These are phyloP conservation scores for Leishmania braziliensis DNA, from an alignment of 208 protist genomes.

Conservation along the genomic window DNA sequence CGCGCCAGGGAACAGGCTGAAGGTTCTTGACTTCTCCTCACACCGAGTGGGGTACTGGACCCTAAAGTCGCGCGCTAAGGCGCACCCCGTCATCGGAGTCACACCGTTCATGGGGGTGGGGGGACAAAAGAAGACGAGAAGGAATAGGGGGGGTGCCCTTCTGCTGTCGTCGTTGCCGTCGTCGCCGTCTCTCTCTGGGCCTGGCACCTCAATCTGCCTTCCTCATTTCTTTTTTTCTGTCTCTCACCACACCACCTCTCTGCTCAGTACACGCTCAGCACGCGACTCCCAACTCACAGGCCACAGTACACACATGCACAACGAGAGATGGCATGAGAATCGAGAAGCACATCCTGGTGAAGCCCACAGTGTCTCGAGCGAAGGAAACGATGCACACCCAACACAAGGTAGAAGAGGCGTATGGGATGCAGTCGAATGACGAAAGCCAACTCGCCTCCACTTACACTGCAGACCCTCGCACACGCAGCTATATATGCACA, in stretches of 20 bases:
- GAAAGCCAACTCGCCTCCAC: not conserved
- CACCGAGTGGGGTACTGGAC: not conserved
- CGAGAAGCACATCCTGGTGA: not conserved
- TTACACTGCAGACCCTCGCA: not conserved
- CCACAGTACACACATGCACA: not conserved
- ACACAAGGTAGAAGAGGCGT: not conserved
- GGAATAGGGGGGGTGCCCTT: not conserved
- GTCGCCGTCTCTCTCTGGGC: not conserved
- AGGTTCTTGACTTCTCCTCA: not conserved
- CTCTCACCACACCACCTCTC: not conserved
- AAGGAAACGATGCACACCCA: not conserved
- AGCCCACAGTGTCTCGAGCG: not conserved
- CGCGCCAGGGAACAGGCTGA: not conserved
- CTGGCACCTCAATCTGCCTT: not conserved
- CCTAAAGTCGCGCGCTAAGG: not conserved
- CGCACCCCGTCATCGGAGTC: not conserved
- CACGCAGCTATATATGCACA: not conserved
- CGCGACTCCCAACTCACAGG: not conserved
- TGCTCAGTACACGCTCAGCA: not conserved
- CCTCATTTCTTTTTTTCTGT: not conserved
- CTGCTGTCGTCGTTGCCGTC: too few relatives aligned
- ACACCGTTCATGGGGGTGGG: not conserved
- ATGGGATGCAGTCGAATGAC: not conserved
- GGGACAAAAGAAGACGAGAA: not conserved
- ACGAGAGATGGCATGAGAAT: not conserved